phyloP scores from a whole-genome alignment of 768 basidiomycete species.

The Mycena epipterygia region DNA sequence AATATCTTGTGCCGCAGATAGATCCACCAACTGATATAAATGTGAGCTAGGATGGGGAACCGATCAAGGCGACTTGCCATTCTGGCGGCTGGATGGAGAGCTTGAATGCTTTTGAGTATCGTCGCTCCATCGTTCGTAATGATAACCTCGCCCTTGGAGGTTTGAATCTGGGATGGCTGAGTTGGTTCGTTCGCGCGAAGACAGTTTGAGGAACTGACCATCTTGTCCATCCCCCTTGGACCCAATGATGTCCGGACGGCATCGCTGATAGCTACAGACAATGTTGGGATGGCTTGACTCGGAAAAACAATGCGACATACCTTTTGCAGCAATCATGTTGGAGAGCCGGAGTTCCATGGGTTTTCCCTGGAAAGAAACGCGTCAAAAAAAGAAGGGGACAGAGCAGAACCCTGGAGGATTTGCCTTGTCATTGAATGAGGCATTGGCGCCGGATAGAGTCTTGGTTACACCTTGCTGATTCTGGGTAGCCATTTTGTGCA shows the following conservation, averaged over 20 bases:
- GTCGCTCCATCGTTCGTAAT: conserved; percentile 99
- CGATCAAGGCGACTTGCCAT: conserved; percentile 72
- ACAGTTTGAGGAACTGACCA: conserved; percentile 66
- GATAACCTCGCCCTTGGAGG: conserved; percentile 94
- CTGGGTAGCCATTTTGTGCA: conserved; percentile 45
- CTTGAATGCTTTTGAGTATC: conserved; percentile 95
- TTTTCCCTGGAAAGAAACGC: conserved; percentile 76
- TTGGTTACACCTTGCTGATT: conserved; percentile 59
- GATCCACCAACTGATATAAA: conserved; percentile 85
- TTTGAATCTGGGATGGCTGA: conserved; percentile 81
- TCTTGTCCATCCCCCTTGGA: conserved; percentile 99
- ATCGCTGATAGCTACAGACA: conserved; percentile 88
- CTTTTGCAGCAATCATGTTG: conserved; percentile 98
- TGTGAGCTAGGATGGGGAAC: conserved; percentile 23
- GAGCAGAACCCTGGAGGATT: conserved; percentile 23
- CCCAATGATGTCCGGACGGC: conserved; percentile 97
- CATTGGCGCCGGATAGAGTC: conserved; percentile 71
- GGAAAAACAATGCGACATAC: conserved; percentile 52
- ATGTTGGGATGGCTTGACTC: conserved; percentile 27
- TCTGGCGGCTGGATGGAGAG: conserved; percentile 97
- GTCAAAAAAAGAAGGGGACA: conserved; percentile 28
- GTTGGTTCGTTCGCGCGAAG: conserved; percentile 12
- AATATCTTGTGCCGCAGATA: conserved; percentile 97
- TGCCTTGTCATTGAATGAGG: conserved; percentile 91
- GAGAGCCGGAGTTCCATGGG: conserved; percentile 98